A percentile compares a stretch with the other conserved stretches of the same genome.
phyloP scores from a whole-genome alignment of 2,329 filamentous ascomycete species.

The Monilinia fructigena region DNA sequence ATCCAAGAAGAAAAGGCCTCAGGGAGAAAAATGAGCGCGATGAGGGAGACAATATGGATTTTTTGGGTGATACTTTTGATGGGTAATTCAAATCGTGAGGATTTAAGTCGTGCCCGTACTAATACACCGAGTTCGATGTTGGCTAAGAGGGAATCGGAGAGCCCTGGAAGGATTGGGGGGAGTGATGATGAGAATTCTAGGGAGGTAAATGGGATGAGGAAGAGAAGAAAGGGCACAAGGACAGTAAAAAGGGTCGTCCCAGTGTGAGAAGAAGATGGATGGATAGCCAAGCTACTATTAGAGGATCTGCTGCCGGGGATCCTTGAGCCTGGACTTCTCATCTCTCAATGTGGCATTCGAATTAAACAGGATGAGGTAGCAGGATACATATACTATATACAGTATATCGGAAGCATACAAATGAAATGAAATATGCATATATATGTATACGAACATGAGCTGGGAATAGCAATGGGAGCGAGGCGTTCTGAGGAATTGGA shows the following conservation, averaged over 20 bases:
- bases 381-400: too few species aligned
- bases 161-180: background rate
- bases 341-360: background rate
- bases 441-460: too few species aligned
- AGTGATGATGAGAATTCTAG: background rate
- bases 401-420: too few species aligned
- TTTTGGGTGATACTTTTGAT: background rate
- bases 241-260: slow-evolving; percentile 4
- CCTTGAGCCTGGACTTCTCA: background rate
- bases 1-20: background rate
- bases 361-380: background rate
- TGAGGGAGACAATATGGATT: slow-evolving; percentile 1
- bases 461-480: too few species aligned
- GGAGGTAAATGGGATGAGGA: slow-evolving; percentile 4
- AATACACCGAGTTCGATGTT: background rate
- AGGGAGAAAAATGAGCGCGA: background rate
- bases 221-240: slow-evolving; percentile 28
- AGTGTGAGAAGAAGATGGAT: slow-evolving; percentile 17
- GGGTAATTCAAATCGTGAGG: background rate
- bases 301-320: background rate
- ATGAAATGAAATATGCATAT: too few species aligned
- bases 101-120: background rate
- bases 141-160: background rate
- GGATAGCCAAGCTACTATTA: slow-evolving; percentile 20
- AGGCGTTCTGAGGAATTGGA: too few species aligned